phyloP scores from a whole-genome alignment of 2,329 filamentous ascomycete species.

The Fusarium papillatum region DNA sequence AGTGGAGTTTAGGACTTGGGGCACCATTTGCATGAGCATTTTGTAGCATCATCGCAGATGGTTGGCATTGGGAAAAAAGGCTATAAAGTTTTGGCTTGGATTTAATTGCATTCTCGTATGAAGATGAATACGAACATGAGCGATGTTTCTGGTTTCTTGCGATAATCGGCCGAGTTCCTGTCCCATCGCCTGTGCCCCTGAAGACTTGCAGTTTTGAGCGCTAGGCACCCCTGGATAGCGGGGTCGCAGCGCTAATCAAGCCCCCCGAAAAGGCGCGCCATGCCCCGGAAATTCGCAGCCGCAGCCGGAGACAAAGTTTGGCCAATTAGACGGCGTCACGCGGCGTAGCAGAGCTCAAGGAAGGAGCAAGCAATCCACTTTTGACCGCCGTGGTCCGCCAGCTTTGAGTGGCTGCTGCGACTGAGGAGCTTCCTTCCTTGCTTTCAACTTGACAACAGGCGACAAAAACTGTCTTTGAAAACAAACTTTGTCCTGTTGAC shows the following conservation, averaged over 20 bases:
- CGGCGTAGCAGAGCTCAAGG: constrained; percentile 13
- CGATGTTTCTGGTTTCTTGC: not conserved
- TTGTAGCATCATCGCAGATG: constrained; percentile 5
- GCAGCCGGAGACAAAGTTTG: constrained; percentile 20
- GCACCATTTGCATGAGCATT: constrained; percentile 2
- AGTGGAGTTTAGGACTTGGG: constrained; percentile 16
- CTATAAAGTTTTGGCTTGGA: constrained; percentile 21
- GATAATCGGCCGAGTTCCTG: constrained; percentile 9
- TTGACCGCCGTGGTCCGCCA: constrained; percentile 15
- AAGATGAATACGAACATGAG: constrained; percentile 23
- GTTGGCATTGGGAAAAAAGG: constrained; percentile 2
- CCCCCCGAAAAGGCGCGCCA: constrained; percentile 6
- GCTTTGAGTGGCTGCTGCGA: constrained; percentile 23
- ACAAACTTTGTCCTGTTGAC: constrained; percentile 6
- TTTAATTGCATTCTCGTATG: not conserved
- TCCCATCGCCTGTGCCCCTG: constrained; percentile 18
- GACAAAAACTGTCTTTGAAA: constrained; percentile 5
- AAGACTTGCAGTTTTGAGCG: constrained; percentile 19
- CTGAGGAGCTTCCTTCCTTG: constrained; percentile 6
- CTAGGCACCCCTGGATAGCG: constrained; percentile 36
- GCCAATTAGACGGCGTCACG: constrained; percentile 26
- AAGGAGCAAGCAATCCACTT: not conserved
- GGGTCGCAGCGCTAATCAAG: constrained; percentile 33
- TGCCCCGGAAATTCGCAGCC: constrained; percentile 29
- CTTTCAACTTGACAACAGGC: constrained; percentile 14